Percentiles rank a stretch among this genome's conserved stretches.
These are phyloP conservation scores for Lichtheimia ornata DNA, from an alignment of 371 early-diverging fungal species.

Conservation along the genomic window DNA sequence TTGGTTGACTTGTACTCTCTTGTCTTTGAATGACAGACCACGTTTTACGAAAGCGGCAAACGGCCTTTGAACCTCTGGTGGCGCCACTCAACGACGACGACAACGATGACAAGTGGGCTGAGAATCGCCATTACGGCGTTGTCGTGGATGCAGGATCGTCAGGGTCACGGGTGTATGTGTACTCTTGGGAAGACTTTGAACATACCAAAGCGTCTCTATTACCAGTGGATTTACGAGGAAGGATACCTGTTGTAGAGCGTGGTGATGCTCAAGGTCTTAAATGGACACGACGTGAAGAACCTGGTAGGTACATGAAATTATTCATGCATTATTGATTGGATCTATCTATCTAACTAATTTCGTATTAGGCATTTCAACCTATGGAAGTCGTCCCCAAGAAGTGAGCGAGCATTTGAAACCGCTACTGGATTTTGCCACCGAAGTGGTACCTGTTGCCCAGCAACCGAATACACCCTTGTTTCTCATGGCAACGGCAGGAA, in stretches of 20 bases:
- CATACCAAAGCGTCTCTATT: constrained; percentile 25
- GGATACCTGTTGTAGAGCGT: constrained; percentile 71
- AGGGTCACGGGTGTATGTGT: constrained; percentile 88
- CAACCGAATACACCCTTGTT: constrained; percentile 77
- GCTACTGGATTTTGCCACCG: constrained; percentile 79
- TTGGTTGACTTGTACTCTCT: too few relatives aligned
- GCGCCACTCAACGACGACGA: not conserved
- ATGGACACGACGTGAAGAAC: constrained; percentile 73
- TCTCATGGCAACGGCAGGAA: constrained; percentile 93
- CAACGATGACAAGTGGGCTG: constrained; percentile 33
- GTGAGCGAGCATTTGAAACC: constrained; percentile 64
- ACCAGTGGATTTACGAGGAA: constrained; percentile 28
- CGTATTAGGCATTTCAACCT: constrained; percentile 30
- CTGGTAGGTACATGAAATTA: constrained; percentile 55
- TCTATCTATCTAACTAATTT: too few relatives aligned
- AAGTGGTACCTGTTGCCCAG: constrained; percentile 65
- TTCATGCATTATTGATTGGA: too few relatives aligned
- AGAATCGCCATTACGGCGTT: constrained; percentile 74
- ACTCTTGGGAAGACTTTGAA: constrained; percentile 79
- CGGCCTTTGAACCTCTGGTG: constrained; percentile 5
- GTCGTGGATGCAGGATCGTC: constrained; percentile 96
- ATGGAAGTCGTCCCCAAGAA: constrained; percentile 53
- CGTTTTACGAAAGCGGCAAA: constrained; percentile 6
- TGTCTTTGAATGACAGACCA: too few relatives aligned
- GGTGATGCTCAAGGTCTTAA: constrained; percentile 66